Percentiles rank a stretch among this genome's conserved stretches.
These are phyloP conservation scores for Proliferodiscus dingleyae DNA, from an alignment of 2,329 filamentous ascomycete species.

Conservation along the genomic window DNA sequence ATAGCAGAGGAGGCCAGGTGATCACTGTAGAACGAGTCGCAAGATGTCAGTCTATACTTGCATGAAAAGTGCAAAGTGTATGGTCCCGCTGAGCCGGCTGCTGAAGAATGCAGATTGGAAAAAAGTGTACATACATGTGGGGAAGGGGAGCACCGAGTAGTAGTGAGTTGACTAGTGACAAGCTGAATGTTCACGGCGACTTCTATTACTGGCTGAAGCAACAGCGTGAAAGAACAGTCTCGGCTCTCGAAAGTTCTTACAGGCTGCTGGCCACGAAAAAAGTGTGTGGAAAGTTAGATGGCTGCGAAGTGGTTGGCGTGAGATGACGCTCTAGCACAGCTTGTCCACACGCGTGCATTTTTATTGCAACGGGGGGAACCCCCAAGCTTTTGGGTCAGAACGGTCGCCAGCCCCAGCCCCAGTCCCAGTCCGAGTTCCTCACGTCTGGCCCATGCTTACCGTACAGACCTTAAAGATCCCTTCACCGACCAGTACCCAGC, in stretches of 20 bases:
- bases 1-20: slow-evolving; percentile 16
- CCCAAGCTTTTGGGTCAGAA: slow-evolving; percentile 23
- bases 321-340: slow-evolving; percentile 25
- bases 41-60: slow-evolving; percentile 21
- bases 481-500: slow-evolving; percentile 14
- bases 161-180: slow-evolving; percentile 24
- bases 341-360: slow-evolving; percentile 17
- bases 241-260: slow-evolving; percentile 13
- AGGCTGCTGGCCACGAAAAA: slow-evolving; percentile 17
- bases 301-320: slow-evolving; percentile 18
- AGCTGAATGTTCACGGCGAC: slow-evolving; percentile 12
- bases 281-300: slow-evolving; percentile 15
- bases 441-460: slow-evolving; percentile 23
- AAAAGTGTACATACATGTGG: slow-evolving; percentile 24
- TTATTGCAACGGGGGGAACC: slow-evolving; percentile 18
- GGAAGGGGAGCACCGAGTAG: slow-evolving; percentile 14
- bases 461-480: slow-evolving; percentile 23
- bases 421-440: slow-evolving; percentile 26
- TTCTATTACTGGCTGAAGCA: slow-evolving; percentile 21
- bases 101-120: slow-evolving; percentile 10
- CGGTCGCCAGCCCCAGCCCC: no score
- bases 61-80: slow-evolving; percentile 11
- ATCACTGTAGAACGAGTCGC: slow-evolving; percentile 23
- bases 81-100: slow-evolving; percentile 17
- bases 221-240: slow-evolving; percentile 12